A percentile compares a stretch with the other conserved stretches of the same genome.
Evolutionary conservation across 768 basidiomycete species (phyloP).

Genomic region (Fistulinella prunicolor): DNA sequence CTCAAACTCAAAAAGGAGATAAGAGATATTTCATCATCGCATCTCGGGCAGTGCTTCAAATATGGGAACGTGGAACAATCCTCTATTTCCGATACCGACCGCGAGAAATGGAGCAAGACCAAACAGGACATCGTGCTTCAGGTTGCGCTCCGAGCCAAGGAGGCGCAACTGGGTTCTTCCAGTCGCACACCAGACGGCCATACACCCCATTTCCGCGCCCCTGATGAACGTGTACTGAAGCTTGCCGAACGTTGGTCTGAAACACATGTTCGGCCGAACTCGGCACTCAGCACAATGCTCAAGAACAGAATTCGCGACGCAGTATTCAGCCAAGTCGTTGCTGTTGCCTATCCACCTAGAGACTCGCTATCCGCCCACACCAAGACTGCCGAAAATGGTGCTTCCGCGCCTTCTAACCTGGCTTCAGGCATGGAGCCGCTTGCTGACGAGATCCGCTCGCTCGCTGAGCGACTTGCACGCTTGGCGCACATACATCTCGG

Average conservation of each 20-base stretch:
- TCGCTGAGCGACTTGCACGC: constrained; percentile 69
- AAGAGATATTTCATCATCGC: constrained; percentile 57
- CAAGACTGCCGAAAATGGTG: constrained; percentile 24
- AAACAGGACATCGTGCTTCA: constrained; percentile 73
- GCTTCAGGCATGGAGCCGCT: constrained; percentile 71
- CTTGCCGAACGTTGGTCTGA: constrained; percentile 73
- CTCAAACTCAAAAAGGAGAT: constrained; percentile 70
- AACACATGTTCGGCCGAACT: constrained; percentile 58
- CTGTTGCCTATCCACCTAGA: constrained; percentile 48
- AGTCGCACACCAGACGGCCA: constrained; percentile 24
- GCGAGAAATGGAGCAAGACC: constrained; percentile 50
- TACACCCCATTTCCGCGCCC: constrained; percentile 28
- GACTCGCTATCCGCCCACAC: constrained; percentile 33
- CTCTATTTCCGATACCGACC: constrained; percentile 36
- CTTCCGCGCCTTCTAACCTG: constrained; percentile 13
- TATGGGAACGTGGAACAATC: constrained; percentile 26
- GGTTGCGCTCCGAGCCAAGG: constrained; percentile 65
- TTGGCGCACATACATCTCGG: constrained; percentile 72
- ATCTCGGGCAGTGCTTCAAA: constrained; percentile 59
- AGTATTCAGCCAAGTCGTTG: constrained; percentile 59
- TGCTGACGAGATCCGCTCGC: constrained; percentile 57
- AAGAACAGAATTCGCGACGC: constrained; percentile 60
- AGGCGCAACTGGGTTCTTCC: constrained; percentile 33
- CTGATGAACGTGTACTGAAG: constrained; percentile 51
- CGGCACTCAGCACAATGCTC: constrained; percentile 58